Base-by-base conservation (phyloP, 2,329 filamentous ascomycete species). In the Aspergillus novofumigatus region DNA sequence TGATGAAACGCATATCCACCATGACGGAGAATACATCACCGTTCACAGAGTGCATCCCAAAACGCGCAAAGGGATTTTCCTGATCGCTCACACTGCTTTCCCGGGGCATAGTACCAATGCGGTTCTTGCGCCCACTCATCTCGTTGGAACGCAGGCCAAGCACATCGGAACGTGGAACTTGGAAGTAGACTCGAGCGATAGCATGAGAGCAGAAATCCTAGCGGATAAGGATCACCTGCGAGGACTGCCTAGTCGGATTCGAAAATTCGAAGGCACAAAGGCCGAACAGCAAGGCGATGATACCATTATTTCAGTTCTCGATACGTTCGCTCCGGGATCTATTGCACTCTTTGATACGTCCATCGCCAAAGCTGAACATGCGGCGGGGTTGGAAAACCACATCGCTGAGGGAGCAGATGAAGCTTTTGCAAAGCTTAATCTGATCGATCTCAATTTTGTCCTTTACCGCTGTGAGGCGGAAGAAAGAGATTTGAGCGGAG, bases 291-390 rank as follows among this genome's bases (percentile, higher is more conserved):
- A 86, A 52, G 86, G 83, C 4, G 84, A 89, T 49, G 87, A 91
- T 65, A 93, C 92, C 1, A 83, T 87, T 55, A 91, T 99, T 61
- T 87, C 85, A 0, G 86, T 96, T 17, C 87, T 89, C 2, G 87
- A 92, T 49, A 85, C 87, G 60, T 96, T 99, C 71, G 91, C 92
- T 3, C 92, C 95, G 14, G 94, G 94, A 57, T 96, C 92, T 63
- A 96, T 99, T 64, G 92, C 92, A 2, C 80, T 99, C 2, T 96
- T 97, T 65, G 92, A 97, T 77, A 99, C 94, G 0, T 97, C 90
- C 88, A 94, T 97, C 28, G 92, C 92, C 3, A 86, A 86, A 25
- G 90, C 90, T 1, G 91, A 97, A 69, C 90, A 96, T 71, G 87
- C 89, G 1, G 83, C 87, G 44, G 90, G 91, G 23, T 79, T 99